Conservation (phyloP, 495 filamentous ascomycete species). For the Echria macrotheca region DNA sequence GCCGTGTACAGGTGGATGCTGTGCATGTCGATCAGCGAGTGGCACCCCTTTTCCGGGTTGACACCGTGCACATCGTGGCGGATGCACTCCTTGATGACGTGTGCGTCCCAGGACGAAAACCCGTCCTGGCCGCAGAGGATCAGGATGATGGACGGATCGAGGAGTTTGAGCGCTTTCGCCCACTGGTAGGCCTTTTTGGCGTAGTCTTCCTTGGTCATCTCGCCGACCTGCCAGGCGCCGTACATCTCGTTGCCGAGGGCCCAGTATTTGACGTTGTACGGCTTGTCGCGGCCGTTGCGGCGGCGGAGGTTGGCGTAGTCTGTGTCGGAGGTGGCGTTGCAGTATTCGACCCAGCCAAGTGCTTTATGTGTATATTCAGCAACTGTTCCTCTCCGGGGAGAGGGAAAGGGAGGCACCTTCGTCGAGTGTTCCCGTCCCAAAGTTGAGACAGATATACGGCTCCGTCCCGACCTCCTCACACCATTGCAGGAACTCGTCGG, state of each 20-base stretch:
- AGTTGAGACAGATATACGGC: conserved; percentile 71
- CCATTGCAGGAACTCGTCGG: conserved; percentile 81
- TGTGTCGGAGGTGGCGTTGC: conserved; percentile 65
- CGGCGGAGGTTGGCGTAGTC: conserved; percentile 73
- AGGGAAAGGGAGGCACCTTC: conserved; percentile 37
- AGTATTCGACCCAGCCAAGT: conserved; percentile 76
- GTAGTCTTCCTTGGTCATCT: conserved; percentile 70
- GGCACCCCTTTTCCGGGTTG: background rate
- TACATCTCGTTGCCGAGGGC: conserved; percentile 67
- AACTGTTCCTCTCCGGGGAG: background rate
- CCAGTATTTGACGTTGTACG: conserved; percentile 63
- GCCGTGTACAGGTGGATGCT: conserved; percentile 65
- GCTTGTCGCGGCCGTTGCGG: conserved; percentile 63
- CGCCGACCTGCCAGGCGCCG: conserved; percentile 76
- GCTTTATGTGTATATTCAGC: conserved; percentile 18
- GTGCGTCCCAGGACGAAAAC: conserved; percentile 62
- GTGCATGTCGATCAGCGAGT: conserved; percentile 56
- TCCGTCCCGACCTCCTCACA: conserved; percentile 60
- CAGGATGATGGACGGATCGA: conserved; percentile 60
- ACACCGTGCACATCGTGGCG: conserved; percentile 27
- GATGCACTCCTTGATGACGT: conserved; percentile 65
- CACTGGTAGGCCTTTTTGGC: conserved; percentile 72
- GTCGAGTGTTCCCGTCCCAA: conserved; percentile 69
- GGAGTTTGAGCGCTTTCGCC: conserved; percentile 73
- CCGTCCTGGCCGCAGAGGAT: conserved; percentile 71